Percentiles rank a stretch among this genome's conserved stretches.
phyloP scores from a whole-genome alignment of 2,329 filamentous ascomycete species.

The Talaromyces pinophilus region DNA sequence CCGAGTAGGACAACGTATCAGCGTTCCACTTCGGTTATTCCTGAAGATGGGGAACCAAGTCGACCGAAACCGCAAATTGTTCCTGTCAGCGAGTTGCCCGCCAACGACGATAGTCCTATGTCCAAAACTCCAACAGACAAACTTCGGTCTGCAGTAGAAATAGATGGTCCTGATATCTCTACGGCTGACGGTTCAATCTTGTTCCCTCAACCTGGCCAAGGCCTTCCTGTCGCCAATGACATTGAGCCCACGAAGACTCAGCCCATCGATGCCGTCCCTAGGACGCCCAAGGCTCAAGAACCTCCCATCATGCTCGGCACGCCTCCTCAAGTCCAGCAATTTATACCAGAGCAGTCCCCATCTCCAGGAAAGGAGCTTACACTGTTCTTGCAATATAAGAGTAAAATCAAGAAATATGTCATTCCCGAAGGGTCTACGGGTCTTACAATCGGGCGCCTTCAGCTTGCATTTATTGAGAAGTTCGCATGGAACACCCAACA shows the following conservation, averaged over 20 bases:
- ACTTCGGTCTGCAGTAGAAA: conserved; percentile 45
- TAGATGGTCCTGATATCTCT: conserved; percentile 41
- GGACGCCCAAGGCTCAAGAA: conserved; percentile 24
- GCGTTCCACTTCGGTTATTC: conserved; percentile 54
- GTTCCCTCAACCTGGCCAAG: conserved; percentile 47
- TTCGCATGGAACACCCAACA: conserved; percentile 98
- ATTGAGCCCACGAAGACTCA: conserved; percentile 38
- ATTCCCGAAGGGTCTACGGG: conserved; percentile 80
- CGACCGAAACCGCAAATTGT: conserved; percentile 39
- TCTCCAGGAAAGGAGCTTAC: conserved; percentile 82
- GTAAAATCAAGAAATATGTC: conserved; percentile 94
- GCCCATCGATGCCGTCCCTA: conserved; percentile 11
- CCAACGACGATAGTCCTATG: conserved; percentile 47
- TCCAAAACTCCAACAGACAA: conserved; percentile 68
- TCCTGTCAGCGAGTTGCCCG: conserved; percentile 23
- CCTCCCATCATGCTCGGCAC: conserved; percentile 35
- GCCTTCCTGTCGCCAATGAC: conserved; percentile 37
- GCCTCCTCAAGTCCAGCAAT: conserved; percentile 55
- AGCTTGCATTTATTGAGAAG: conserved; percentile 97
- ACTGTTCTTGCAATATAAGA: conserved; percentile 93
- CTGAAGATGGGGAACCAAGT: conserved; percentile 60
- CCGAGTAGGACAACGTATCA: conserved; percentile 56
- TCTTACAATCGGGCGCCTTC: conserved; percentile 81
- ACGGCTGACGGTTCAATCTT: conserved; percentile 59
- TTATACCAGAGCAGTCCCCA: conserved; percentile 60